Evolutionary conservation across 2,329 filamentous ascomycete genomes (phyloP).

Genomic region (Penicillium olsonii): DNA sequence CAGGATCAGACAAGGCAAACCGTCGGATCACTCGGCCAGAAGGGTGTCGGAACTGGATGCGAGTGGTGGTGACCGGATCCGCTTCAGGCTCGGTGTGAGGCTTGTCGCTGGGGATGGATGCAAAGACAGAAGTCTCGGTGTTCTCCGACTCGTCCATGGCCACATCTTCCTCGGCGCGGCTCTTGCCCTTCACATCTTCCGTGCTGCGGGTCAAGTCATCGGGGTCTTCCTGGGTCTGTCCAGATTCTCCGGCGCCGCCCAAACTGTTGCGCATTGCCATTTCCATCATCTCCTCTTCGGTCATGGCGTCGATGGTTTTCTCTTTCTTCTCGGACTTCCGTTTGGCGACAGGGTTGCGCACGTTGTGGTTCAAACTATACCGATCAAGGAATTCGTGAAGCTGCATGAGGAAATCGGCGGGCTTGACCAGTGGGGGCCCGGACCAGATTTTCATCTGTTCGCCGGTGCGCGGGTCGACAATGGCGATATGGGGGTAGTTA

Average conservation of each 20-base stretch:
- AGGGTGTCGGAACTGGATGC: slow-evolving; percentile 89
- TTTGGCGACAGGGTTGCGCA: slow-evolving; percentile 88
- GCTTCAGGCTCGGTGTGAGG: slow-evolving; percentile 77
- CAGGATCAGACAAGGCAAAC: slow-evolving; percentile 75
- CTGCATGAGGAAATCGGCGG: slow-evolving; percentile 83
- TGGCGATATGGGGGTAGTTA: slow-evolving; percentile 93
- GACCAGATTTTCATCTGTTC: slow-evolving; percentile 98
- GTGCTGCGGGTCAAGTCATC: slow-evolving; percentile 79
- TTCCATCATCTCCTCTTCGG: slow-evolving; percentile 95
- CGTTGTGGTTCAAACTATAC: slow-evolving; percentile 84
- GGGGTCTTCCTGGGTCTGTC: slow-evolving; percentile 69
- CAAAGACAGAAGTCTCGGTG: slow-evolving; percentile 56
- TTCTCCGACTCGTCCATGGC: slow-evolving; percentile 41
- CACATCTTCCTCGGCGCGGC: slow-evolving; percentile 50
- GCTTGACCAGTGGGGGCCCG: slow-evolving; percentile 73
- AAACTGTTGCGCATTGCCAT: slow-evolving; percentile 90
- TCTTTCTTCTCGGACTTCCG: slow-evolving; percentile 70
- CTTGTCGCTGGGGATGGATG: slow-evolving; percentile 68
- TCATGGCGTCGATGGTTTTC: slow-evolving; percentile 82
- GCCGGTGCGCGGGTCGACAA: slow-evolving; percentile 91
- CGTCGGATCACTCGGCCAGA: slow-evolving; percentile 81
- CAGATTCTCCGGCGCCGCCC: slow-evolving; percentile 51
- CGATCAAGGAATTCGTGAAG: slow-evolving; percentile 95
- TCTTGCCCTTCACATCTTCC: slow-evolving; percentile 47
- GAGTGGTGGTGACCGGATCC: slow-evolving; percentile 71